Percentiles rank a stretch among this genome's conserved stretches.
These are phyloP conservation scores for Kodamaea alishanica DNA, from an alignment of 1,139 yeast genomes.

Conservation along the genomic window DNA sequence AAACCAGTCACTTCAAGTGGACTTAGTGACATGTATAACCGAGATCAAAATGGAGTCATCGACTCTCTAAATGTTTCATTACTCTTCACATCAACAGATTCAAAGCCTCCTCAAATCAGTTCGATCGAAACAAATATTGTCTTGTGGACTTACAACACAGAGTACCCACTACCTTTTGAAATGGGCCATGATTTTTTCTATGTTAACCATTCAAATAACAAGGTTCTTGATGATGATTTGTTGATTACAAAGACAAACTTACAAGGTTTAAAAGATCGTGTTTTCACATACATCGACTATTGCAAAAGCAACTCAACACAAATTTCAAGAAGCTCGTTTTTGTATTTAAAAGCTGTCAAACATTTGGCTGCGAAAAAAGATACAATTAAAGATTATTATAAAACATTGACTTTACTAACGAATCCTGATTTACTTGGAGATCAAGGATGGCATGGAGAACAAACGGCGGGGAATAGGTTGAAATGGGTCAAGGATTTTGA, in stretches of 20 bases:
- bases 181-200: constrained; percentile 44
- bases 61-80: constrained; percentile 26
- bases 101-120: constrained; percentile 31
- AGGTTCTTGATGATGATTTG: constrained; percentile 24
- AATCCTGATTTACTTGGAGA: constrained; percentile 25
- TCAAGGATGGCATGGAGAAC: constrained; percentile 29
- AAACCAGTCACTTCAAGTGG: constrained; percentile 8
- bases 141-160: constrained; percentile 42
- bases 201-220: constrained; percentile 20
- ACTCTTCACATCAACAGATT: constrained; percentile 22
- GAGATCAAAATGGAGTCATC: constrained; percentile 23
- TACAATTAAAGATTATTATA: constrained; percentile 37
- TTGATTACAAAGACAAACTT: constrained; percentile 35
- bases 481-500: constrained; percentile 30
- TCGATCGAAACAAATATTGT: constrained; percentile 37
- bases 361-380: constrained; percentile 42
- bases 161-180: constrained; percentile 41
- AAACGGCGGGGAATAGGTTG: constrained; percentile 13
- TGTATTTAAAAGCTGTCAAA: constrained; percentile 39
- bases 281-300: constrained; percentile 31
- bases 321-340: constrained; percentile 32
- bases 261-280: constrained; percentile 35
- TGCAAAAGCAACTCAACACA: constrained; percentile 32
- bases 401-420: constrained; percentile 20
- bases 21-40: constrained; percentile 29